Percentiles rank a stretch among this genome's conserved stretches.
These are phyloP conservation scores for Flueggea neowawraea DNA, from an alignment of 441 rosid genomes.

Conservation along the genomic window DNA sequence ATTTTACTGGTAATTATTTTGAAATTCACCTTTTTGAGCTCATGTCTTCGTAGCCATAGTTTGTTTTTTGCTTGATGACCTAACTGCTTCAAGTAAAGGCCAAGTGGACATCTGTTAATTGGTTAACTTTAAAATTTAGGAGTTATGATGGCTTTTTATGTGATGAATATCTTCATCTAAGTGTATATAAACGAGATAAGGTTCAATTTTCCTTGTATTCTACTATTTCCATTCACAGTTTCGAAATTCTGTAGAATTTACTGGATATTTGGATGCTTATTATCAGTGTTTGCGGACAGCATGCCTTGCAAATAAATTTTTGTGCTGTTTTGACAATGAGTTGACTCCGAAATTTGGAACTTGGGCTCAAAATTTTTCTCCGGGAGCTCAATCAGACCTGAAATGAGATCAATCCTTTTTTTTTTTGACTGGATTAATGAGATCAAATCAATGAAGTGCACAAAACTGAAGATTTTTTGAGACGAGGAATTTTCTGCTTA, in stretches of 20 bases:
- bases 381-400: slow-evolving; percentile 2
- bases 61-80: slow-evolving; percentile 3
- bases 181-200: slow-evolving; percentile 7
- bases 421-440: too few species aligned
- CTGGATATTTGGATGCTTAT: slow-evolving; percentile 5
- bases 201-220: background rate
- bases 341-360: slow-evolving; percentile 1
- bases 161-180: slow-evolving; percentile 15
- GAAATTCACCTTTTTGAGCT: slow-evolving; percentile 10
- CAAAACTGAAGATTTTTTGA: too few species aligned
- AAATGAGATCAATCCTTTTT: too few species aligned
- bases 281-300: background rate
- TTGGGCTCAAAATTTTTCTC: slow-evolving; percentile 2
- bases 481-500: too few species aligned
- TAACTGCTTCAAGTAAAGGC: slow-evolving; percentile 6
- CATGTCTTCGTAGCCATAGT: background rate
- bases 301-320: background rate
- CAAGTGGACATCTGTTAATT: slow-evolving; percentile 1
- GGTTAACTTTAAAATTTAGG: background rate
- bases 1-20: slow-evolving; percentile 14
- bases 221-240: slow-evolving; percentile 1
- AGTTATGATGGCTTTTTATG: slow-evolving; percentile 1
- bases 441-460: too few species aligned
- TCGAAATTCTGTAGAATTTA: slow-evolving; percentile 1
- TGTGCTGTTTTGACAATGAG: slow-evolving; percentile 3